These are phyloP conservation scores for Kluyveromyces sp. DNA, from an alignment of 1,139 yeast genomes.

Conservation along the genomic window DNA sequence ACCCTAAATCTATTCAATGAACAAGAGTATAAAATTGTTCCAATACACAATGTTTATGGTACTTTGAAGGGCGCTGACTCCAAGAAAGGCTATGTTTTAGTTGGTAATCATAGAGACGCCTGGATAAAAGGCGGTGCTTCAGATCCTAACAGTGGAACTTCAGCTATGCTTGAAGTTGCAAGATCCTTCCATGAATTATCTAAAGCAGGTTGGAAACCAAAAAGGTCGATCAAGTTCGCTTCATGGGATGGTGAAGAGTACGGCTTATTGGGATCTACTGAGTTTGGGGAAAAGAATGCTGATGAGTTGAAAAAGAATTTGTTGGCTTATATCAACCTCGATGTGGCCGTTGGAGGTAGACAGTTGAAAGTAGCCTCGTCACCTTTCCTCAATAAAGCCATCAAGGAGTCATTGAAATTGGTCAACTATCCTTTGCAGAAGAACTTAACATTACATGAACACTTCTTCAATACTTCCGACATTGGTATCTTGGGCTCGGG, in stretches of 20 bases:
- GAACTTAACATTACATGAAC: conserved; percentile 45
- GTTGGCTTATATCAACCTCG: conserved; percentile 56
- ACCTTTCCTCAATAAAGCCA: conserved; percentile 43
- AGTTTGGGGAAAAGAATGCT: conserved; percentile 52
- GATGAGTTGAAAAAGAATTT: conserved; percentile 32
- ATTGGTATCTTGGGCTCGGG: conserved; percentile 54
- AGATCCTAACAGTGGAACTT: conserved; percentile 65
- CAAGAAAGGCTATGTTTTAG: conserved; percentile 43
- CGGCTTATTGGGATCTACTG: conserved; percentile 62
- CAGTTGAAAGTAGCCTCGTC: conserved; percentile 41
- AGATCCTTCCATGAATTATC: conserved; percentile 47
- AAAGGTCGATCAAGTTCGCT: conserved; percentile 50
- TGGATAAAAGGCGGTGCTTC: conserved; percentile 72
- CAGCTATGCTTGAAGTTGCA: conserved; percentile 51
- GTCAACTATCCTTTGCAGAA: conserved; percentile 42
- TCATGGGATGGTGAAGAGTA: conserved; percentile 77
- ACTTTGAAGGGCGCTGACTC: conserved; percentile 44
- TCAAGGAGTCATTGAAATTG: conserved; percentile 37
- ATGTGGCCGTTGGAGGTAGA: conserved; percentile 53
- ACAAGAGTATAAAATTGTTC: conserved; percentile 52
- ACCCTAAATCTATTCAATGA: conserved; percentile 45
- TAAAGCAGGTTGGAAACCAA: conserved; percentile 54
- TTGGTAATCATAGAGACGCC: conserved; percentile 69
- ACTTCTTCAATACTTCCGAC: conserved; percentile 41
- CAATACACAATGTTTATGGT: conserved; percentile 55